phyloP scores from a whole-genome alignment of 192 early-diverging fungal species.

The Coemansia aciculifera region DNA sequence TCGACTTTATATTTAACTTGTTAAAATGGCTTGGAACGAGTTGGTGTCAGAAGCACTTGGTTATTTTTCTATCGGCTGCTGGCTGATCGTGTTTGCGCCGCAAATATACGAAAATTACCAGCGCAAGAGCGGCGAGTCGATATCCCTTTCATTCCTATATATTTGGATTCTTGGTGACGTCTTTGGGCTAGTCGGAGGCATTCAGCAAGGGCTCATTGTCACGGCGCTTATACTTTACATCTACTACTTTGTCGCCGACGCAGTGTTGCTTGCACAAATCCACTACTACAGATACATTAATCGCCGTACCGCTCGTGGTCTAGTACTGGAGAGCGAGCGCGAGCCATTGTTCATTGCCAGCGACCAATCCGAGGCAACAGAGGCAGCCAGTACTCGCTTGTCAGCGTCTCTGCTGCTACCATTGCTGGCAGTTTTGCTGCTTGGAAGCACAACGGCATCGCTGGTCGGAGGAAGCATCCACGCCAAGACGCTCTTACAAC shows the following conservation, averaged over 20 bases:
- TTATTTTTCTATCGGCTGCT: constrained; percentile 65
- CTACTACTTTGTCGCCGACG: constrained; percentile 69
- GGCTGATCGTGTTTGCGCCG: constrained; percentile 74
- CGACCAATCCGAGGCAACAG: not conserved
- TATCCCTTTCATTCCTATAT: constrained; percentile 65
- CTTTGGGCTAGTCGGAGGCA: constrained; percentile 64
- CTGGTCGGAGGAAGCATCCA: not conserved
- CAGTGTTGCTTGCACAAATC: constrained; percentile 61
- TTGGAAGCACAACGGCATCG: not conserved
- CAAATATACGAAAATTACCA: constrained; percentile 75
- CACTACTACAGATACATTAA: constrained; percentile 54
- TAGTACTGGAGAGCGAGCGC: not conserved
- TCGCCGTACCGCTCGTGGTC: not conserved
- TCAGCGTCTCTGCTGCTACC: constrained; percentile 6
- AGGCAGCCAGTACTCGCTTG: not conserved
- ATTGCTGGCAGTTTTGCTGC: not conserved
- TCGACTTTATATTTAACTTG: not conserved
- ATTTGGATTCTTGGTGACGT: constrained; percentile 73
- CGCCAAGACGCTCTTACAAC: constrained; percentile 1
- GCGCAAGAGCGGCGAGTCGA: constrained; percentile 64
- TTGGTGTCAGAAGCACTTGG: constrained; percentile 59
- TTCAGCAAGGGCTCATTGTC: constrained; percentile 62
- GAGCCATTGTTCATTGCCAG: constrained; percentile 1
- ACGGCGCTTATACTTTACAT: constrained; percentile 66
- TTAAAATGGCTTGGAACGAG: constrained; percentile 34